These are phyloP conservation scores for Schizochytrium sp. DNA, from an alignment of 108 stramenopile species.

Conservation along the genomic window DNA sequence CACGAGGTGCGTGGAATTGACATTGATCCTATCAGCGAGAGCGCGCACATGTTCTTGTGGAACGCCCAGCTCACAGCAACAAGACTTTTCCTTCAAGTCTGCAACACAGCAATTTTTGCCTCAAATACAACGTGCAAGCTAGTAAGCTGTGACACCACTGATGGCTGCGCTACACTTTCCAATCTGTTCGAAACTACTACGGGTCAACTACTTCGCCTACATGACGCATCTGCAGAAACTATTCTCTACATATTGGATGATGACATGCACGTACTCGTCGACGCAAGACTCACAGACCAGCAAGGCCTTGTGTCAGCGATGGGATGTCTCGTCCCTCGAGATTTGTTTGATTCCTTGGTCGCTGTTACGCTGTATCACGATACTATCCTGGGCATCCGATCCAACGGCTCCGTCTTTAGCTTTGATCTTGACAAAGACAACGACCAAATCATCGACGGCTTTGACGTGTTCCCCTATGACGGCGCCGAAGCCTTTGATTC, in stretches of 20 bases:
- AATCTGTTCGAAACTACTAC: neutral
- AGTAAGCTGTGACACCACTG: neutral
- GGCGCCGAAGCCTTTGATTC: neutral
- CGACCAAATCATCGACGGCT: neutral
- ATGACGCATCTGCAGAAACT: neutral
- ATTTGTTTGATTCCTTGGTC: neutral
- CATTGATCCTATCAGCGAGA: neutral
- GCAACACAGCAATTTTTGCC: neutral
- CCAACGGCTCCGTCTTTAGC: neutral
- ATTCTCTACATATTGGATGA: neutral
- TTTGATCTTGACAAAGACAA: constrained; percentile 3
- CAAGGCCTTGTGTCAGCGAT: no score
- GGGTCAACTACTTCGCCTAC: neutral
- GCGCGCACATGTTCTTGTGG: neutral
- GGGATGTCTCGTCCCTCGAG: no score
- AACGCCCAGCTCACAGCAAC: neutral
- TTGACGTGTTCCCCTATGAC: neutral
- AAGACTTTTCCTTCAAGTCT: neutral
- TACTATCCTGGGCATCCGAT: neutral
- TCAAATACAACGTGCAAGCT: neutral
- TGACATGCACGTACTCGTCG: neutral
- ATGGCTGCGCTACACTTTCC: neutral
- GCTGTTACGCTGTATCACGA: neutral
- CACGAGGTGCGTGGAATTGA: no score
- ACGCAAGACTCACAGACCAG: neutral